Conservation (phyloP, 192 early-diverging fungal species). For the Linderina pennispora region DNA sequence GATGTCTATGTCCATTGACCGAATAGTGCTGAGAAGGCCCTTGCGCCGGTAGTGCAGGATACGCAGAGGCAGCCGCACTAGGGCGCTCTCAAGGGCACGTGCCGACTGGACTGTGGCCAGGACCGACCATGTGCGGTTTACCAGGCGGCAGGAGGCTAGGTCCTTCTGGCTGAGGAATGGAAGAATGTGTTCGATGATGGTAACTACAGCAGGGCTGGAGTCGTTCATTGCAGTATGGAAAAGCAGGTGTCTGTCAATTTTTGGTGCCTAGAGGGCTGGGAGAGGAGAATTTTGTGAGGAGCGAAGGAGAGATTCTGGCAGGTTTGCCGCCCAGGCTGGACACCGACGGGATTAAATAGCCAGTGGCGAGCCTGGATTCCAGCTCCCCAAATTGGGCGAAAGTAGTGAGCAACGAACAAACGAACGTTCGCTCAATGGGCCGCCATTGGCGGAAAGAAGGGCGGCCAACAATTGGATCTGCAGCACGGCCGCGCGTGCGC, state of each 20-base stretch:
- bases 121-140: slow-evolving; percentile 33
- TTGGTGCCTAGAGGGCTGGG: too few relatives aligned
- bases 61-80: slow-evolving; percentile 35
- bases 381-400: background rate
- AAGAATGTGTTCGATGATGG: slow-evolving; percentile 33
- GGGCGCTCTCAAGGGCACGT: slow-evolving; percentile 35
- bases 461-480: slow-evolving; percentile 13
- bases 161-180: slow-evolving; percentile 26
- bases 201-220: slow-evolving; percentile 25
- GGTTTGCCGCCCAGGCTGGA: too few relatives aligned
- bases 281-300: too few relatives aligned
- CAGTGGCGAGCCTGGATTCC: slow-evolving; percentile 7
- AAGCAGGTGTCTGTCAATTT: too few relatives aligned
- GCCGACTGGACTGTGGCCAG: slow-evolving; percentile 29
- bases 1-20: slow-evolving; percentile 33
- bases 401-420: too few relatives aligned
- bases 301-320: background rate
- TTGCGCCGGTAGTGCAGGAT: slow-evolving; percentile 36
- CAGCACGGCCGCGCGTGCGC: too few relatives aligned
- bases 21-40: slow-evolving; percentile 19
- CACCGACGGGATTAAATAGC: slow-evolving; percentile 28
- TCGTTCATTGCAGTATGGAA: slow-evolving; percentile 40
- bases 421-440: too few relatives aligned
- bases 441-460: slow-evolving; percentile 31
- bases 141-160: slow-evolving; percentile 16